These are phyloP conservation scores for Prunus kanzakura DNA, from an alignment of 306 rosid species.

Conservation along the genomic window DNA sequence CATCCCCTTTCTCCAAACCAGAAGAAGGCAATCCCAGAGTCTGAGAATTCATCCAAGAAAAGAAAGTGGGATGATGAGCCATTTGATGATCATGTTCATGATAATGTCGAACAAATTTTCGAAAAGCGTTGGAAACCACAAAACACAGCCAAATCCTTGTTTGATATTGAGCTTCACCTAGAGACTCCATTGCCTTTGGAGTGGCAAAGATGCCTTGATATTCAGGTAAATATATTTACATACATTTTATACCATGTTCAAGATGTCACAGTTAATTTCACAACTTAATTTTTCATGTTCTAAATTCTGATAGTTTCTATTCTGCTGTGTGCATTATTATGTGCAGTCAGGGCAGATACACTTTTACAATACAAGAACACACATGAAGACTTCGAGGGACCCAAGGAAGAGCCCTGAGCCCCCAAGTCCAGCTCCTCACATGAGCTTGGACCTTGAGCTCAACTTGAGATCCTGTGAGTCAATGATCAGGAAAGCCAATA, in stretches of 20 bases:
- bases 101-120: constrained; percentile 26
- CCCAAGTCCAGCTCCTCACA: constrained; percentile 15
- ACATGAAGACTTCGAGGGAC: constrained; percentile 44
- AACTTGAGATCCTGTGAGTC: constrained; percentile 63
- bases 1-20: constrained; percentile 48
- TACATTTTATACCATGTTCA: neutral
- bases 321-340: neutral
- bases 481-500: constrained; percentile 22
- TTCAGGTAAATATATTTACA: constrained; percentile 48
- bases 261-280: too few relatives aligned
- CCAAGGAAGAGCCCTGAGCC: constrained; percentile 41
- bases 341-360: constrained; percentile 77
- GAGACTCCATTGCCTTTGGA: constrained; percentile 64
- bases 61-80: constrained; percentile 53
- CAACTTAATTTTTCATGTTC: too few relatives aligned
- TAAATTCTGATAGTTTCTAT: too few relatives aligned
- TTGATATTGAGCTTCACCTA: constrained; percentile 50
- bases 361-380: constrained; percentile 62
- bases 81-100: neutral
- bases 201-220: constrained; percentile 72
- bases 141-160: constrained; percentile 28
- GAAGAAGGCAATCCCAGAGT: constrained; percentile 33
- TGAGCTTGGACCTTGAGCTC: constrained; percentile 80
- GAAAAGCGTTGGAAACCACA: constrained; percentile 37
- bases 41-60: constrained; percentile 54